These are phyloP conservation scores for Coelastrella sp. DNA, from an alignment of 139 green algal species.

Conservation along the genomic window DNA sequence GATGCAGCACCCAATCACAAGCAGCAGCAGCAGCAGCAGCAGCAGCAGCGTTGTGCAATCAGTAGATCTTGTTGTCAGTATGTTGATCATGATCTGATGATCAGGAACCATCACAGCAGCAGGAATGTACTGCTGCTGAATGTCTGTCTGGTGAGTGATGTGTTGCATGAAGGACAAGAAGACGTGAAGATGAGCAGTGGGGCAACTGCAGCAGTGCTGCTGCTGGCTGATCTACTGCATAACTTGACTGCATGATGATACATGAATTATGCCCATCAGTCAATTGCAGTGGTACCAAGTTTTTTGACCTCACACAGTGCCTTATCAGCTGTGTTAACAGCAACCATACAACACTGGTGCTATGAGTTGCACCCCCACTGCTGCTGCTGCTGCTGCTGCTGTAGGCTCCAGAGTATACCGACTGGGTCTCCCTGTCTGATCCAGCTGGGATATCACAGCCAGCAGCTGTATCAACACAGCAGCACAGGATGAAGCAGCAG, in stretches of 20 bases:
- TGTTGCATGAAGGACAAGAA: too few species aligned
- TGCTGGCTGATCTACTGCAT: too few species aligned
- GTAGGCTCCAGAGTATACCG: slow-evolving; percentile 1
- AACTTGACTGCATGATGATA: too few species aligned
- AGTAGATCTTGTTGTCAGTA: not conserved
- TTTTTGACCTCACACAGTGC: too few species aligned
- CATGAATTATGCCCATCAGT: too few species aligned
- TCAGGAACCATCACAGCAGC: not conserved
- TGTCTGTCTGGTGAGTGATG: slow-evolving; percentile 11
- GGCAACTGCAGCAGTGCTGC: not conserved
- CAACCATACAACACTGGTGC: not conserved
- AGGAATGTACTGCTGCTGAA: slow-evolving; percentile 11
- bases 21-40: slow-evolving; percentile 21
- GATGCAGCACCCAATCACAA: too few species aligned
- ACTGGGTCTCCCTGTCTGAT: slow-evolving; percentile 1
- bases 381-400: not conserved
- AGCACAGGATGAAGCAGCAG: not conserved
- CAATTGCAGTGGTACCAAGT: too few species aligned
- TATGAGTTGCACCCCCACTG: not conserved
- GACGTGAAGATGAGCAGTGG: not conserved
- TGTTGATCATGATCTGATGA: not conserved
- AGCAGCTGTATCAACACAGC: not conserved
- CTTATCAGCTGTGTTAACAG: not conserved
- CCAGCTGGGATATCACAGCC: not conserved
- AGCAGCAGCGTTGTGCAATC: not conserved